Evolutionary conservation across 345 rosid species (phyloP).

Genomic region (Bruguiera parviflora): DNA sequence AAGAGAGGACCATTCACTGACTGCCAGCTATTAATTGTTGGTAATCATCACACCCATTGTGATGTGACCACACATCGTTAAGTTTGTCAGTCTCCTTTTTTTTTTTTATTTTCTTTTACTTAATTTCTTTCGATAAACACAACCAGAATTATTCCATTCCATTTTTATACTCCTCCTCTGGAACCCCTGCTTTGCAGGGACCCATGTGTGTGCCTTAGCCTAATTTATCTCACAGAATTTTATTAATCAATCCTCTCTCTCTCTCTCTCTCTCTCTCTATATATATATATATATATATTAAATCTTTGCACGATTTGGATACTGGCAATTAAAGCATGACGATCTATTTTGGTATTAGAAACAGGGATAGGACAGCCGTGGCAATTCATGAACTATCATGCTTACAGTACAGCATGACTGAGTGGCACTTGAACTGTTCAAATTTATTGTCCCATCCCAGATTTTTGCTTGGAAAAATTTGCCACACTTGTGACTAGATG

Average conservation of each 20-base stretch:
- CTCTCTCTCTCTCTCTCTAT: background rate
- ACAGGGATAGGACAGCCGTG: too few relatives aligned
- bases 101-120: background rate
- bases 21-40: too few relatives aligned
- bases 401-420: too few relatives aligned
- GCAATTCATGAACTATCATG: too few relatives aligned
- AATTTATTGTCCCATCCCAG: too few relatives aligned
- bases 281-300: background rate
- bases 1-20: background rate
- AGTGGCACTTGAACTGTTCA: too few relatives aligned
- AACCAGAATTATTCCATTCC: background rate
- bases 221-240: background rate
- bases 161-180: background rate
- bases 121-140: background rate
- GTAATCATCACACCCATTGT: constrained; percentile 26
- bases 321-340: background rate
- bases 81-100: constrained; percentile 23
- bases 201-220: background rate
- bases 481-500: too few relatives aligned
- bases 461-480: too few relatives aligned
- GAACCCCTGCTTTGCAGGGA: background rate
- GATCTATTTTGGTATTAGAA: too few relatives aligned
- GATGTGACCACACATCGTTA: constrained; percentile 52
- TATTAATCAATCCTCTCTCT: background rate
- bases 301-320: background rate